Percentiles rank a stretch among this genome's conserved stretches.
These are phyloP conservation scores for Tubosaeta sp. DNA, from an alignment of 768 basidiomycete genomes.

Conservation along the genomic window DNA sequence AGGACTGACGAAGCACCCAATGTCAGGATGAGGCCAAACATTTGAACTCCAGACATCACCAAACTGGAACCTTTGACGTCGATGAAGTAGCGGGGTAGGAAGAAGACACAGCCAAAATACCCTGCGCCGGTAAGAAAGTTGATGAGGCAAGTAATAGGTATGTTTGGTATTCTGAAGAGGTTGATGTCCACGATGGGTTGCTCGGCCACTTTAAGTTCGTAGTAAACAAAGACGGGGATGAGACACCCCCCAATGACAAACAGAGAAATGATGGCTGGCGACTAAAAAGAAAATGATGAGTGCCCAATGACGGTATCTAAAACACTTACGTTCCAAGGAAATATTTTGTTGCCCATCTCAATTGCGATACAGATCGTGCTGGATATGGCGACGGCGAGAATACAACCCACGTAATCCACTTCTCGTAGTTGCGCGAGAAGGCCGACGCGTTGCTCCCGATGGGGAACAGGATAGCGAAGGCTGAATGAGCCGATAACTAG, in stretches of 20 bases:
- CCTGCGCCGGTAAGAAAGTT: slow-evolving; percentile 37
- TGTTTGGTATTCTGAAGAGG: slow-evolving; percentile 32
- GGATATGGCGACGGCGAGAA: slow-evolving; percentile 31
- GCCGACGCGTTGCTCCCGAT: slow-evolving; percentile 28
- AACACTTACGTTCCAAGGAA: slow-evolving; percentile 31
- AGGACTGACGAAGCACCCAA: slow-evolving; percentile 33
- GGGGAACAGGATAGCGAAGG: slow-evolving; percentile 32
- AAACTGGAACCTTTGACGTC: slow-evolving; percentile 32
- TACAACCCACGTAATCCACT: slow-evolving; percentile 31
- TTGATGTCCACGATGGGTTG: slow-evolving; percentile 33
- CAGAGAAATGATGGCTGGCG: slow-evolving; percentile 25
- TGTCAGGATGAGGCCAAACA: slow-evolving; percentile 33
- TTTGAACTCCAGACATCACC: slow-evolving; percentile 32
- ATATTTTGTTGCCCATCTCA: slow-evolving; percentile 36
- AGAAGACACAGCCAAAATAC: slow-evolving; percentile 36
- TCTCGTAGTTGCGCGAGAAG: slow-evolving; percentile 31
- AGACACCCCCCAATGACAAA: slow-evolving; percentile 30
- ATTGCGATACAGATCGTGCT: slow-evolving; percentile 35
- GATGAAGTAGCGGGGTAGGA: slow-evolving; percentile 38
- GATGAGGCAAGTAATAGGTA: slow-evolving; percentile 33
- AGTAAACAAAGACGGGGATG: slow-evolving; percentile 32
- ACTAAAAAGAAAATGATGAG: slow-evolving; percentile 17
- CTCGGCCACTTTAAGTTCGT: slow-evolving; percentile 31
- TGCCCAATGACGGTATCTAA: not conserved
- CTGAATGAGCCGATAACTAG: slow-evolving; percentile 23